Evolutionary conservation across 768 basidiomycete genomes (phyloP).

Genomic region (Udeniomyces megalosporus): DNA sequence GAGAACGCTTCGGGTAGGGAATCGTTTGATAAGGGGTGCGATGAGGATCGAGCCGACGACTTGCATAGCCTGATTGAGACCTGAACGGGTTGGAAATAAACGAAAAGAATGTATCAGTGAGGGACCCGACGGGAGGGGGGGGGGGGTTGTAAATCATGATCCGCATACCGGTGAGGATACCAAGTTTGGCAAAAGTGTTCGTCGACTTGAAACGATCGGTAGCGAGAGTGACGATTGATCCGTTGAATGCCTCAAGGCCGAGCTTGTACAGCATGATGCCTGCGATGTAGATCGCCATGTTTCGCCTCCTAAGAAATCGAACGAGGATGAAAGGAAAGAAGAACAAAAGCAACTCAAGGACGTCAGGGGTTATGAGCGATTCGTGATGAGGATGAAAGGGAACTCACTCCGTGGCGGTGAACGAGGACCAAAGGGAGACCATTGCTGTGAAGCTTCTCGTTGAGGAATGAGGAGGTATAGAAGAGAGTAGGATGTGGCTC

Average conservation of each 20-base stretch:
- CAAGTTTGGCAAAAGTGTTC: constrained; percentile 21
- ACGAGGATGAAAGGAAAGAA: no score
- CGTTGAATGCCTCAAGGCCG: constrained; percentile 17
- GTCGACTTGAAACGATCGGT: constrained; percentile 19
- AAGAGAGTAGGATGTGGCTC: no score
- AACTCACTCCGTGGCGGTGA: no score
- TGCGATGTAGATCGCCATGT: constrained; percentile 17
- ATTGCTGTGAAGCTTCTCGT: no score
- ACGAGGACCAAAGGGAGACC: no score
- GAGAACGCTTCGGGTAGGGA: constrained; percentile 24
- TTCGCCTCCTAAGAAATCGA: constrained; percentile 12
- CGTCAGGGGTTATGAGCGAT: no score
- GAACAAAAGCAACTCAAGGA: no score
- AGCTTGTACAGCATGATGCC: constrained; percentile 18
- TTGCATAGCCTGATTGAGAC: constrained; percentile 24
- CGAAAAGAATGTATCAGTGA: no score
- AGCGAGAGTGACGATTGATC: constrained; percentile 16
- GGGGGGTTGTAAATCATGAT: background rate
- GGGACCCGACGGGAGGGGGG: no score
- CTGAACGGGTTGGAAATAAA: no score
- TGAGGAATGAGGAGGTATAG: no score
- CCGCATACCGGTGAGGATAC: constrained; percentile 21
- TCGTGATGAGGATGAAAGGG: no score
- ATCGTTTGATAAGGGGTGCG: constrained; percentile 24
- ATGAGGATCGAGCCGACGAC: constrained; percentile 20